Base-by-base conservation (phyloP, 2,329 filamentous ascomycete species). In the Magnaporthiopsis poae region DNA sequence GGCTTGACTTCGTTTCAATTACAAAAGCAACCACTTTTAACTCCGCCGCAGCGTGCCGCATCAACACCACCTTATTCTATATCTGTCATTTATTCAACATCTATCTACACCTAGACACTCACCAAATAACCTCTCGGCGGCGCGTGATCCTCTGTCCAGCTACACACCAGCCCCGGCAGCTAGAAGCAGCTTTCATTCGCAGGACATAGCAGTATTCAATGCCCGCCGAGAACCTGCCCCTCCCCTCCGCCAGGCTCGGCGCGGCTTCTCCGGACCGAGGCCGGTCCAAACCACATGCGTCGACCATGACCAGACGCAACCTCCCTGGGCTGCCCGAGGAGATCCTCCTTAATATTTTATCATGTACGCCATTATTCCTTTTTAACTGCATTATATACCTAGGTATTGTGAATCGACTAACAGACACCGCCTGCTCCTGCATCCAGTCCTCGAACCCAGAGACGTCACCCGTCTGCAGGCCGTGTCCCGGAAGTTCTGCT, bases 391-490 rank as follows among this genome's bases (percentile, higher is more conserved):
- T 36, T 12, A 36, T 1, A 9, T 36, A 12, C 35, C 9, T 12
- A 9, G 35, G 46, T 3, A 56, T 5, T 25, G n/a, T 25, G 21
- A 2, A 56, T n/a, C 13, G 8, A 56, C 46, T n/a, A 7, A 56
- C 21, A n/a, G 21, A 13, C 15, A n/a, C 15, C 46, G 13, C 46
- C 46, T 56, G 46, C 46, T 36, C 13, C 46, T n/a, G 7, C n/a
- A 1, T 18, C 46, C 73, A 90, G 87, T 83, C 73, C 84, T 92
- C 69, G 80, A 85, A n/a, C 82, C 87, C 21, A 72, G 74, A 60
- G 85, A 92, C 69, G 82, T 93, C 68, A 85, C 89, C 67, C 82
- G 77, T 66, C 79, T 94, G 46, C 91, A 93, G 76, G 82, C 84
- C 27, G 86, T 91, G 15, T 94, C 87, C 33, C 86, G 81, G 69